Evolutionary conservation across 257 asterid species (phyloP), one percentile per base, ranked within the genome.

Genomic region (Echium plantagineum): DNA sequence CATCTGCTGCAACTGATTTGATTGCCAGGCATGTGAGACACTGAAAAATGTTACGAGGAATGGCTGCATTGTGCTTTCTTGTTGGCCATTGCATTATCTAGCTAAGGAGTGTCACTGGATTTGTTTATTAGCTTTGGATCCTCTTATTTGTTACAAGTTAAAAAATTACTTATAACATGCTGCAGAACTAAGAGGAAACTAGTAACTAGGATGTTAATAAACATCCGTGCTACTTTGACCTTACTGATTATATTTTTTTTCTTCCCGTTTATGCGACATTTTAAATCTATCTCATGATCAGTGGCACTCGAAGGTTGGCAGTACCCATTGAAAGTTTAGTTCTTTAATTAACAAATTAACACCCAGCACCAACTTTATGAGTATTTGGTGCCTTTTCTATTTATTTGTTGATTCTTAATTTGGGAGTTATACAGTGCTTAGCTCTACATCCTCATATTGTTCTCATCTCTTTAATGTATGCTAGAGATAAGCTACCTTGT

Each of bases 1-100:
- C 98, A 31, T 81, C 98, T 67, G 95, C 98, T 68, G 98, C 98
- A 66, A 91, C 95, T 69, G 98, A 84, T 81, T 65, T 91, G 85
- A 91, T 91, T 72, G 98, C 98, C 74, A 82, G 96, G 98, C 87
- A 74, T 67, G 82, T 65, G 13, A 55, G 68, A 77, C 63, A 21
- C 59, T 70, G 62, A 58, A 28, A 61, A 67, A 71, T 32, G 16
- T 54, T 70, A 61, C 58, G 63, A 57, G 67, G 63, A 74, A 55
- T 73, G 72, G 66, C 55, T 52, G 47, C 64, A 57, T 17, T 60
- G 63, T 26, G 22, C 30, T 18, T 20, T 21, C 13, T 52, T 52
- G 48, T 38, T 64, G 63, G 21, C 58, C 49, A 42, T 10, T 42
- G 17, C 49, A 42, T 42, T 13, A 10, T 12, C 5, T 42, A 42